phyloP scores from a whole-genome alignment of 1,284 basidiomycete species.

The Cryptococcus deneoformans region DNA sequence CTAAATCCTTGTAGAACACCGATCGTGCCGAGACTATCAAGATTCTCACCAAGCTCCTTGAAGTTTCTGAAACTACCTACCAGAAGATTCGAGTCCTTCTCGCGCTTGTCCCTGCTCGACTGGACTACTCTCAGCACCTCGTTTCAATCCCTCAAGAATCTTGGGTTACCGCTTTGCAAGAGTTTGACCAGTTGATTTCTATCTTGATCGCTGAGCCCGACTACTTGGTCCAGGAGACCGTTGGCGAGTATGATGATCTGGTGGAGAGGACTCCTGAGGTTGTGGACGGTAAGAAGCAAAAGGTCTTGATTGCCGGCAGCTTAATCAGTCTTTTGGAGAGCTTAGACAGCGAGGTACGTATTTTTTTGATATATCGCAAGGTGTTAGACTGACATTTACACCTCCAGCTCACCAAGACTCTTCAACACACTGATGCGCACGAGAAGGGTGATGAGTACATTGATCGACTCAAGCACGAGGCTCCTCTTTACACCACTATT shows the following conservation, averaged over 20 bases:
- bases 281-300: slow-evolving; percentile 40
- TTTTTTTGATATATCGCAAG: background rate
- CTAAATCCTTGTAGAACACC: slow-evolving; percentile 67
- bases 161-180: slow-evolving; percentile 82
- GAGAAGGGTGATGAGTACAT: slow-evolving; percentile 87
- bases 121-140: slow-evolving; percentile 69
- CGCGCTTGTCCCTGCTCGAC: slow-evolving; percentile 88
- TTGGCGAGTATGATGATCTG: slow-evolving; percentile 90
- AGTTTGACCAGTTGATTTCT: slow-evolving; percentile 82
- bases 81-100: slow-evolving; percentile 93
- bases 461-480: slow-evolving; percentile 92
- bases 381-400: background rate
- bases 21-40: slow-evolving; percentile 93
- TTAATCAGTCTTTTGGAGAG: slow-evolving; percentile 95
- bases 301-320: slow-evolving; percentile 70
- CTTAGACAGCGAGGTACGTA: slow-evolving; percentile 77
- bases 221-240: slow-evolving; percentile 79
- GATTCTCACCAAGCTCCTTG: slow-evolving; percentile 83
- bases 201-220: slow-evolving; percentile 65
- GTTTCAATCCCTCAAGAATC: slow-evolving; percentile 88
- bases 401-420: slow-evolving; percentile 77
- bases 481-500: slow-evolving; percentile 89
- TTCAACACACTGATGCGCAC: slow-evolving; percentile 98
- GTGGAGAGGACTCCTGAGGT: slow-evolving; percentile 73
- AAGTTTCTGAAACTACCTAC: slow-evolving; percentile 80